These are phyloP conservation scores for Chrysochromulina parva DNA, from an alignment of 78 protist species.

Conservation along the genomic window DNA sequence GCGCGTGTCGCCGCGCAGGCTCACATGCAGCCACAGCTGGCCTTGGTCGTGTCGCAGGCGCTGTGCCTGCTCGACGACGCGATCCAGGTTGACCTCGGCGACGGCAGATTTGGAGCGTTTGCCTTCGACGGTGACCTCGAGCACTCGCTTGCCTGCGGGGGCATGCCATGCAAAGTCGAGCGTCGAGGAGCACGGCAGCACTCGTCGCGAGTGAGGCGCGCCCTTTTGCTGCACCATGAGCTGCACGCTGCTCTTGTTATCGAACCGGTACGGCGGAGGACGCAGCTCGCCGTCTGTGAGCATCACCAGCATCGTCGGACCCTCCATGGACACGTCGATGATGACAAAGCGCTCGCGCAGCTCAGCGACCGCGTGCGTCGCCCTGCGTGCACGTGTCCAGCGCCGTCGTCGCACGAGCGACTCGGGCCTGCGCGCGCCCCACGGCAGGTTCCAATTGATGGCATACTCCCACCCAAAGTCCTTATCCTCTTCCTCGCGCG, in stretches of 20 bases:
- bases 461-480: background rate
- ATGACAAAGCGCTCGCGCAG: background rate
- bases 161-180: background rate
- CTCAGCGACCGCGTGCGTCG: too few species aligned
- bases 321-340: background rate
- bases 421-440: background rate
- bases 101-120: too few species aligned
- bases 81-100: background rate
- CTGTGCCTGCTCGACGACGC: background rate
- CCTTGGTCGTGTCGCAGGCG: background rate
- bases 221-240: background rate
- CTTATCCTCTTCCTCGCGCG: too few species aligned
- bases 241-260: background rate
- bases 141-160: background rate
- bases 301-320: background rate
- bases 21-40: background rate
- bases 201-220: background rate
- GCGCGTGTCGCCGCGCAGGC: background rate
- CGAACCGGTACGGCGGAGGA: background rate
- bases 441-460: background rate
- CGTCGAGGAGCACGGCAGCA: background rate
- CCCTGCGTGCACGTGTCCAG: background rate
- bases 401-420: background rate
- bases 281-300: background rate
- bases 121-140: background rate